A percentile compares a stretch with the other conserved stretches of the same genome.
Evolutionary conservation across 2,329 filamentous ascomycete genomes (phyloP).

Genomic region (Botrytis fabae): DNA sequence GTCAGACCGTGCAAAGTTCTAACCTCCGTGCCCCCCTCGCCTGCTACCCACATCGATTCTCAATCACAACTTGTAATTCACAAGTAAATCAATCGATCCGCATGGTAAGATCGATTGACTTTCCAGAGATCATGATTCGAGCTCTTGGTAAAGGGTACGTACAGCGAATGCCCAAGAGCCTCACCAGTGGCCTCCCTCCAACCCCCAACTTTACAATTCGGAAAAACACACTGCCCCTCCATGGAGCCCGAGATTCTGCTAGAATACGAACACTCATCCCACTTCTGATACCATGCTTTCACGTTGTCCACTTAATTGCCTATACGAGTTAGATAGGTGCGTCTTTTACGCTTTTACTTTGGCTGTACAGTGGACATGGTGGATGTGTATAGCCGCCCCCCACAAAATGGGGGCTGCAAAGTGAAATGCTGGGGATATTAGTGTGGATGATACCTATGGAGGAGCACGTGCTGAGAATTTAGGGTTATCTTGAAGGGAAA

Average conservation of each 20-base stretch:
- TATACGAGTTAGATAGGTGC: not conserved
- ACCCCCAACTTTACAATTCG: not conserved
- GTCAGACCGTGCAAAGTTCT: not conserved
- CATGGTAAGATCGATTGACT: not conserved
- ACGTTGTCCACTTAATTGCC: not conserved
- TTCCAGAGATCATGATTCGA: not conserved
- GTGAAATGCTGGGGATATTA: slow-evolving; percentile 3
- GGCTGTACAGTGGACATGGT: not conserved
- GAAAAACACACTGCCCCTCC: not conserved
- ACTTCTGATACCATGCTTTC: not conserved
- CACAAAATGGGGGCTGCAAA: slow-evolving; percentile 1
- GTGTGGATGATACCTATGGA: not conserved
- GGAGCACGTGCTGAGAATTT: not conserved
- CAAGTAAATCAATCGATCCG: not conserved
- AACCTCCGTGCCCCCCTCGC: not conserved
- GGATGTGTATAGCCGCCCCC: not conserved
- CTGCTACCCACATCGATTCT: not conserved
- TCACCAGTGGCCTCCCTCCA: not conserved
- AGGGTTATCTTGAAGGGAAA: not conserved
- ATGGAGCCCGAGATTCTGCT: not conserved
- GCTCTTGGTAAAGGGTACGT: not conserved
- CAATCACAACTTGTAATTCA: no score
- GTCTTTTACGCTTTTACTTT: not conserved
- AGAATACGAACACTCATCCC: not conserved
- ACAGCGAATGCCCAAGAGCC: not conserved